Conservation (phyloP, 2,329 filamentous ascomycete genomes). For the Macrophomina phaseolina region DNA sequence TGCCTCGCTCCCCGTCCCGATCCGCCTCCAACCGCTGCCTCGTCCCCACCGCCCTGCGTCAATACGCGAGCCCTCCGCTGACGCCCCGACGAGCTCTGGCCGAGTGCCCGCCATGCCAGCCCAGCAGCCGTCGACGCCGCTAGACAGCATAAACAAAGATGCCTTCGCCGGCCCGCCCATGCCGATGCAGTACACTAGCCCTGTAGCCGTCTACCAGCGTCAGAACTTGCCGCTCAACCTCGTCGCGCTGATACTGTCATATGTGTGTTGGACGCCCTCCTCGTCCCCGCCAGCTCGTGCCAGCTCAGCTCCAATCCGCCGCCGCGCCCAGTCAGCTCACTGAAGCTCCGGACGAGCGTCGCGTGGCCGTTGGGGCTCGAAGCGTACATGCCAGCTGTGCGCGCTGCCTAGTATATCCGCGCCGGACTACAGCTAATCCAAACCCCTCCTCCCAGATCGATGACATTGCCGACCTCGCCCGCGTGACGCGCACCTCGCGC, state of each 20-base stretch:
- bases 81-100: neutral
- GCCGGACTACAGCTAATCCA: constrained; percentile 14
- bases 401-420: neutral
- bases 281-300: constrained; percentile 6
- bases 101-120: constrained; percentile 12
- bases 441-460: constrained; percentile 53
- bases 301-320: neutral
- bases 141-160: constrained; percentile 20
- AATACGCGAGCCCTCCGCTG: constrained; percentile 9
- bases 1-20: neutral
- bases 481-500: constrained; percentile 64
- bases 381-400: neutral
- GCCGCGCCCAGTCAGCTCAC: constrained; percentile 5
- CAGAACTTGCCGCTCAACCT: constrained; percentile 62
- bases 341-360: neutral
- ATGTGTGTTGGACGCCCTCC: constrained; percentile 47
- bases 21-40: constrained; percentile 8
- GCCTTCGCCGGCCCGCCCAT: constrained; percentile 12
- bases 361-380: neutral
- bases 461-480: constrained; percentile 63
- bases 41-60: constrained; percentile 1
- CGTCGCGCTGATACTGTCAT: constrained; percentile 61
- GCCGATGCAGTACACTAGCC: constrained; percentile 25
- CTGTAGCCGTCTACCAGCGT: constrained; percentile 32
- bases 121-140: constrained; percentile 18